These are phyloP conservation scores for Ophiostoma piceae DNA, from an alignment of 2,329 filamentous ascomycete genomes.

Conservation along the genomic window DNA sequence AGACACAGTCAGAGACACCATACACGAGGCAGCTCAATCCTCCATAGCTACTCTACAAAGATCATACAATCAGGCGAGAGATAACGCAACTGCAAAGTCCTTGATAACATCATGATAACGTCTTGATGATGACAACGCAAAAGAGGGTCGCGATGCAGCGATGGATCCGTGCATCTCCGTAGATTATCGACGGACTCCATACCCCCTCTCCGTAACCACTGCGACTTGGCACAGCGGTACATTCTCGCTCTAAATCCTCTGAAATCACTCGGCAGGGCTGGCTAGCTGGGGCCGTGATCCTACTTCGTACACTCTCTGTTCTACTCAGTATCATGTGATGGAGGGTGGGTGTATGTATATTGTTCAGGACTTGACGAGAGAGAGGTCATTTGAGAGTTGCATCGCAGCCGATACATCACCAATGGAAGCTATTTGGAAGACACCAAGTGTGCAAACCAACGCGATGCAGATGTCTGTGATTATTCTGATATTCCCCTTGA, in stretches of 20 bases:
- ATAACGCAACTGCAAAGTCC: neutral
- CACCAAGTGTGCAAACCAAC: too few relatives aligned
- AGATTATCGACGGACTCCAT: constrained; percentile 15
- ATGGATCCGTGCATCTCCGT: neutral
- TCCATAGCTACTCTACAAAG: neutral
- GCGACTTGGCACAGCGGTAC: neutral
- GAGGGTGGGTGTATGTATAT: neutral
- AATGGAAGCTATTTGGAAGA: neutral
- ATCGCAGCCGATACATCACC: neutral
- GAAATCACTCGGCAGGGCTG: neutral
- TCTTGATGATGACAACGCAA: neutral
- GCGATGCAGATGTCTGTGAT: too few relatives aligned
- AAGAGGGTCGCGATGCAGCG: neutral
- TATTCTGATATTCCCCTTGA: too few relatives aligned
- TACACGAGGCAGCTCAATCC: neutral
- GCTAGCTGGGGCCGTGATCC: neutral
- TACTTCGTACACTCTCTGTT: constrained; percentile 1
- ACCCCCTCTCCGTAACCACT: neutral
- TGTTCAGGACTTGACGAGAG: neutral
- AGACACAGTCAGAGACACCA: neutral
- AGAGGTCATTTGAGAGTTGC: neutral
- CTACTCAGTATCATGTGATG: neutral
- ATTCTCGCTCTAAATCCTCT: neutral
- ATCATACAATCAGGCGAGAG: neutral
- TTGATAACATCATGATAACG: constrained; percentile 13